phyloP scores from a whole-genome alignment of 176 grass and related monocot species.

The Lolium perenne region DNA sequence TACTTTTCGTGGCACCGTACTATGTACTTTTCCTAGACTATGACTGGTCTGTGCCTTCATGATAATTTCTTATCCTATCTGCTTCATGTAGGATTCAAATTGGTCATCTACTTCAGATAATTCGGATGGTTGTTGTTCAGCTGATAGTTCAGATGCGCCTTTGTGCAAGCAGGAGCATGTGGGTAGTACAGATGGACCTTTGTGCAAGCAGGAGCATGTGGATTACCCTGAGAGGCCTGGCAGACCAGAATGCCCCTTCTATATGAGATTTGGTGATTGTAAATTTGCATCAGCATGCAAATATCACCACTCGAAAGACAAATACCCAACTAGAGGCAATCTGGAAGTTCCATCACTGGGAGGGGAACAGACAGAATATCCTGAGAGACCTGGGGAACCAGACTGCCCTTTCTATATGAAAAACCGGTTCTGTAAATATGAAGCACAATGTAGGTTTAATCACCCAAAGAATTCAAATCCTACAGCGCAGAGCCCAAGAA shows the following conservation, averaged over 20 bases:
- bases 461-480: not conserved
- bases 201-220: slow-evolving; percentile 42
- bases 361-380: slow-evolving; percentile 41
- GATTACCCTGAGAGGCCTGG: not conserved
- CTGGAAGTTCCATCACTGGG: slow-evolving; percentile 1
- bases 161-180: slow-evolving; percentile 43
- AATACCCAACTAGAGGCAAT: not conserved
- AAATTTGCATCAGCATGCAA: slow-evolving; percentile 43
- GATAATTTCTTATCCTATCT: not conserved
- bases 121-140: not conserved
- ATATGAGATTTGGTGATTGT: slow-evolving; percentile 47
- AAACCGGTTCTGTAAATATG: not conserved
- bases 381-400: slow-evolving; percentile 44
- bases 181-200: slow-evolving; percentile 35
- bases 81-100: slow-evolving; percentile 33
- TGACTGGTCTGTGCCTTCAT: not conserved
- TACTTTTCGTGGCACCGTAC: too few species aligned
- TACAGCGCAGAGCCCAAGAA: not conserved
- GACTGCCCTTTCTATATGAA: not conserved
- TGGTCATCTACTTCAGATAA: not conserved
- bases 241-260: slow-evolving; percentile 45
- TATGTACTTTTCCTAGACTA: not conserved
- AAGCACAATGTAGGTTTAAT: not conserved
- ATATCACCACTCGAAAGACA: slow-evolving; percentile 26
- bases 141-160: slow-evolving; percentile 21